A percentile compares a stretch with the other conserved stretches of the same genome.
Evolutionary conservation across 805 yeast species (phyloP).

Genomic region (Myxozyma neotropica): DNA sequence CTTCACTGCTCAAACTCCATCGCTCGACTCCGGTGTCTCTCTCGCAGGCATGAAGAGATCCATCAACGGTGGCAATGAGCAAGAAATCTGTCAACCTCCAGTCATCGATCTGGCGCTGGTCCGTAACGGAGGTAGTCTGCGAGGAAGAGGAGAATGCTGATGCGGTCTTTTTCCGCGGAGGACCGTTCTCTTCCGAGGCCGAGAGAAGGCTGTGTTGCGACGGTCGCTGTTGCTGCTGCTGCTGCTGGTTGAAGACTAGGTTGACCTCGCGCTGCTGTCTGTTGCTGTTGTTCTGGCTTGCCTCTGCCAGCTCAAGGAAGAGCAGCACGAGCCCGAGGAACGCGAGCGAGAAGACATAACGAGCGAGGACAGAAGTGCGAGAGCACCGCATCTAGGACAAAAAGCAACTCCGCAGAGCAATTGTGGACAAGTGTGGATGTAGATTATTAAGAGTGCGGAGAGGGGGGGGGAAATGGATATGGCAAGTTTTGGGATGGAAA

Average conservation of each 20-base stretch:
- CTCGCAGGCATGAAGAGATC: constrained; percentile 78
- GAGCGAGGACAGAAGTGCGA: constrained; percentile 14
- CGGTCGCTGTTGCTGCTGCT: background rate
- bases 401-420: background rate
- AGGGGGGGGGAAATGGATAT: too few relatives aligned
- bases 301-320: constrained; percentile 4
- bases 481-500: background rate
- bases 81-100: constrained; percentile 60
- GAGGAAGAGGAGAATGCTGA: constrained; percentile 2
- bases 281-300: constrained; percentile 13
- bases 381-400: constrained; percentile 20
- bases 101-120: constrained; percentile 47
- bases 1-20: constrained; percentile 74
- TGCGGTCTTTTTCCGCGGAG: constrained; percentile 4
- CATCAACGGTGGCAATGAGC: constrained; percentile 80
- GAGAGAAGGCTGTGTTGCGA: background rate
- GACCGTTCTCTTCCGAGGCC: background rate
- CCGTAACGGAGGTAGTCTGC: background rate
- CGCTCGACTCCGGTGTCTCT: constrained; percentile 70
- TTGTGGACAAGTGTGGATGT: background rate
- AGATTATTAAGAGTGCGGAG: too few relatives aligned
- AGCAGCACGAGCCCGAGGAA: constrained; percentile 13
- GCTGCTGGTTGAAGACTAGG: background rate
- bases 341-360: background rate
- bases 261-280: constrained; percentile 10